A percentile compares a stretch with the other conserved stretches of the same genome.
Conservation (phyloP, 352 stramenopile species). For the Lagenidium giganteum region DNA sequence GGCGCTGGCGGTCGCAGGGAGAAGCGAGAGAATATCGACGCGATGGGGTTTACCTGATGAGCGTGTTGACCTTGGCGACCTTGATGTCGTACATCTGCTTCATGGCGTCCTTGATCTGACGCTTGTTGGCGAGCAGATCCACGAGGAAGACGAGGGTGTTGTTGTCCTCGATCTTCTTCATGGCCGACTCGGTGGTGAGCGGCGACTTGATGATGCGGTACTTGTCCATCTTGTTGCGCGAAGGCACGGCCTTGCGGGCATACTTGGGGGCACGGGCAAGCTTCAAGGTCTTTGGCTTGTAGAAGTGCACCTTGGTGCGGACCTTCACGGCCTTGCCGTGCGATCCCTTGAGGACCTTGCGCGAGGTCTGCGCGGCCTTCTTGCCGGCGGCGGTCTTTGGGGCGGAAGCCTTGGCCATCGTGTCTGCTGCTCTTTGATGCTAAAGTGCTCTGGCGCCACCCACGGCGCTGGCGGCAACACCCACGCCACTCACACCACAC, state of each 20-base stretch:
- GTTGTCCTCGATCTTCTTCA: slow-evolving; percentile 99
- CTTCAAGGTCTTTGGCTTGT: slow-evolving; percentile 96
- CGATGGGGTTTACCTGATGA: slow-evolving; percentile 93
- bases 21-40: too few relatives aligned
- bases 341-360: slow-evolving; percentile 92
- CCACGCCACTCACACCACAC: not conserved
- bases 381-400: slow-evolving; percentile 73
- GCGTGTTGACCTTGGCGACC: slow-evolving; percentile 98
- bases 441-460: not conserved
- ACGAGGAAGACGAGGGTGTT: slow-evolving; percentile 99
- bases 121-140: slow-evolving; percentile 98
- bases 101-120: slow-evolving; percentile 99
- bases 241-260: slow-evolving; percentile 83
- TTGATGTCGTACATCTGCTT: slow-evolving; percentile 99
- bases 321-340: slow-evolving; percentile 96
- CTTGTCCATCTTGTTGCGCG: slow-evolving; percentile 94
- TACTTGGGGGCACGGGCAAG: slow-evolving; percentile 94
- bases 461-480: too few relatives aligned
- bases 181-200: slow-evolving; percentile 98
- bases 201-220: slow-evolving; percentile 99
- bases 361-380: slow-evolving; percentile 89
- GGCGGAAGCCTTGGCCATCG: slow-evolving; percentile 56
- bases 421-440: slow-evolving; percentile 45
- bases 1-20: too few relatives aligned
- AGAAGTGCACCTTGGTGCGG: slow-evolving; percentile 99